A percentile compares a stretch with the other conserved stretches of the same genome.
phyloP scores from a whole-genome alignment of 441 rosid species.

The Isatis lusitanica region DNA sequence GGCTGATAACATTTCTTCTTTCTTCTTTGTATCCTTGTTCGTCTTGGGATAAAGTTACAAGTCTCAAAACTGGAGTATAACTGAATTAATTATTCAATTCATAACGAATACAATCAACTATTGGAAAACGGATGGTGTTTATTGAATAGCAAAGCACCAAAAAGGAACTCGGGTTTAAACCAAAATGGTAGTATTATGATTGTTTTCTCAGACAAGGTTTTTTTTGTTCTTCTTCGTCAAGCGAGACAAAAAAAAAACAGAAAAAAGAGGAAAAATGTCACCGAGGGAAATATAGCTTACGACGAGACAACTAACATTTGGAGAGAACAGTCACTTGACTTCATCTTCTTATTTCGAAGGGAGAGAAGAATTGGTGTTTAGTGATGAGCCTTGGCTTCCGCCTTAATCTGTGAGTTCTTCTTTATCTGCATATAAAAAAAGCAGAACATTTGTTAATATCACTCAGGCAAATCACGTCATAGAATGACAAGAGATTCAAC shows the following conservation, averaged over 20 bases:
- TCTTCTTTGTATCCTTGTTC: too few species aligned
- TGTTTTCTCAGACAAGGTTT: constrained; percentile 7
- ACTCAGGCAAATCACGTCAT: neutral
- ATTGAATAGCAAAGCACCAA: constrained; percentile 9
- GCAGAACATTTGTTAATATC: neutral
- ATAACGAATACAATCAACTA: too few species aligned
- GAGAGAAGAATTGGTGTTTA: constrained; percentile 15
- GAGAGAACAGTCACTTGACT: constrained; percentile 19
- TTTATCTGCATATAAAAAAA: constrained; percentile 15
- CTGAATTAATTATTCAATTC: too few species aligned
- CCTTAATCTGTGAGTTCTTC: constrained; percentile 32
- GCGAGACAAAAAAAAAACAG: neutral
- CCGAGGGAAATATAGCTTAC: constrained; percentile 8
- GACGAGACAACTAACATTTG: constrained; percentile 6
- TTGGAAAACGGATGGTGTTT: constrained; percentile 11
- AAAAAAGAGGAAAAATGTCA: constrained; percentile 4
- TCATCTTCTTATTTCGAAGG: constrained; percentile 28
- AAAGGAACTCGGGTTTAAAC: constrained; percentile 1
- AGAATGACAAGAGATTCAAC: neutral
- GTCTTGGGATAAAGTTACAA: too few species aligned
- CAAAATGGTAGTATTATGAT: constrained; percentile 27
- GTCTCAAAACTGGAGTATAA: too few species aligned
- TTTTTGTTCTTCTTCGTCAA: neutral
- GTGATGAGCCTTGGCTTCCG: constrained; percentile 40
- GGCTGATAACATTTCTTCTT: too few species aligned